Evolutionary conservation across 2,329 filamentous ascomycete genomes (phyloP).

Genomic region (Aspergillus sp.): DNA sequence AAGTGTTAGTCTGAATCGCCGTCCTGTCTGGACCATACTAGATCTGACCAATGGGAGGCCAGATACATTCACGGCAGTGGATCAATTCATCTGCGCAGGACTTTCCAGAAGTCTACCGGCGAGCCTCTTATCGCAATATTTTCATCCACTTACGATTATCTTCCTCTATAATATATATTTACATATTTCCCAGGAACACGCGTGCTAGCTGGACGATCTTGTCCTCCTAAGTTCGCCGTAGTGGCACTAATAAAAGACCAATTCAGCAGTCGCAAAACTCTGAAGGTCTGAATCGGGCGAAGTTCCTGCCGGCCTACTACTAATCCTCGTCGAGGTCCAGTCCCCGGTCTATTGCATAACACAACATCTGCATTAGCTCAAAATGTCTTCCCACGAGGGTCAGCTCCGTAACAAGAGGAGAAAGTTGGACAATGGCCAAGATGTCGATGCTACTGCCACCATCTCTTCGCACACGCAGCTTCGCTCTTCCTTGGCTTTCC

Average conservation of each 20-base stretch:
- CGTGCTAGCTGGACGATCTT: background rate
- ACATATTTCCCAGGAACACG: background rate
- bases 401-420: conserved; percentile 42
- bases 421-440: conserved; percentile 36
- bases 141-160: background rate
- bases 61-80: background rate
- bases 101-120: background rate
- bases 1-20: too few species aligned
- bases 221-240: background rate
- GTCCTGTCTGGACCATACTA: background rate
- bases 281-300: conserved; percentile 12
- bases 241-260: conserved; percentile 5
- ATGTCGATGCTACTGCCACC: conserved; percentile 17
- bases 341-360: background rate
- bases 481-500: conserved; percentile 67
- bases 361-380: conserved; percentile 18
- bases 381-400: conserved; percentile 39
- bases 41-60: background rate
- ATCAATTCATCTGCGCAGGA: background rate
- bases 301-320: background rate
- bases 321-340: background rate
- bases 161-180: background rate
- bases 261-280: conserved; percentile 26
- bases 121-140: background rate
- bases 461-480: conserved; percentile 63